phyloP scores from a whole-genome alignment of 768 basidiomycete genomes.

The Podaxis sp. region DNA sequence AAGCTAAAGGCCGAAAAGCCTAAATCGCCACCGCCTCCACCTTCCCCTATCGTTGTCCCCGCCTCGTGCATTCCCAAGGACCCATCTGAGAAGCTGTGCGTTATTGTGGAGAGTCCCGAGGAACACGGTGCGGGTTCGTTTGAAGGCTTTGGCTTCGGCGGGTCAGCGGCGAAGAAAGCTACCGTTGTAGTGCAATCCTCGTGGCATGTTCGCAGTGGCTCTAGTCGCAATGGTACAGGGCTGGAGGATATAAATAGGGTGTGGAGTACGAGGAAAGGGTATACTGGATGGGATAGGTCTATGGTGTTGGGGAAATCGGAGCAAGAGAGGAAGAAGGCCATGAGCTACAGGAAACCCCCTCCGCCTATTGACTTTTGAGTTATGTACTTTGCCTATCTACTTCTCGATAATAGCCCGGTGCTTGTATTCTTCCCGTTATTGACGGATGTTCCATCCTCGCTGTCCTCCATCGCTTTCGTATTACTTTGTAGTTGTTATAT shows the following conservation, averaged over 20 bases:
- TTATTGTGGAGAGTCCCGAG: slow-evolving; percentile 36
- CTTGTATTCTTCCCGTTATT: background rate
- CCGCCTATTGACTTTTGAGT: slow-evolving; percentile 19
- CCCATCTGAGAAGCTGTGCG: slow-evolving; percentile 22
- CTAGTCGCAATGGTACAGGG: slow-evolving; percentile 13
- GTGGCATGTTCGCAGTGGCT: slow-evolving; percentile 15
- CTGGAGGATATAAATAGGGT: slow-evolving; percentile 21
- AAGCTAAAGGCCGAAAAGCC: slow-evolving; percentile 10
- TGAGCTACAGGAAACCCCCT: slow-evolving; percentile 29
- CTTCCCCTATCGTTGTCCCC: slow-evolving; percentile 12
- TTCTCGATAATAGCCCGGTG: slow-evolving; percentile 2
- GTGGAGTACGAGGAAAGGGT: slow-evolving; percentile 29
- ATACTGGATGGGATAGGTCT: slow-evolving; percentile 24
- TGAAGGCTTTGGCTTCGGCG: slow-evolving; percentile 26
- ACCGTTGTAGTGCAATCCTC: background rate
- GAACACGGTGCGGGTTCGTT: slow-evolving; percentile 28
- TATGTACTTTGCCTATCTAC: background rate
- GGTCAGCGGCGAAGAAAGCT: slow-evolving; percentile 12
- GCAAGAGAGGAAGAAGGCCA: slow-evolving; percentile 20
- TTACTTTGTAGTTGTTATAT: no score
- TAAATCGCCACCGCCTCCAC: slow-evolving; percentile 15
- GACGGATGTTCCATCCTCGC: no score
- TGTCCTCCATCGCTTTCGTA: no score
- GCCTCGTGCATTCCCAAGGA: slow-evolving; percentile 16
- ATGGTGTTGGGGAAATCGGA: slow-evolving; percentile 13